phyloP scores from a whole-genome alignment of 306 rosid genomes.

The Cicer arietinum region DNA sequence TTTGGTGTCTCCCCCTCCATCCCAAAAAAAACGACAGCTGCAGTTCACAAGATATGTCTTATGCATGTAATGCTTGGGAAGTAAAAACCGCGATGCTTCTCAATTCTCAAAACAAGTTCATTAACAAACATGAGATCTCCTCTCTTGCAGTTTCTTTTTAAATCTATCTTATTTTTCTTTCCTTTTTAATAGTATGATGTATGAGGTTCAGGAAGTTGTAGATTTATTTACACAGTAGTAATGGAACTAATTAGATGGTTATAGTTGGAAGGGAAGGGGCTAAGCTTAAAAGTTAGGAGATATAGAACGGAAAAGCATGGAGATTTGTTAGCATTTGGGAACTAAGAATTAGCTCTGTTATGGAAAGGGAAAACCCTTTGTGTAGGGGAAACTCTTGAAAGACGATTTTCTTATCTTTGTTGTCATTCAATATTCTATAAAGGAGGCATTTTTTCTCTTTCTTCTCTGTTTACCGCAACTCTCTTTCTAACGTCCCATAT shows the following conservation, averaged over 20 bases:
- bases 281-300: conserved; percentile 9
- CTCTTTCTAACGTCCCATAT: background rate
- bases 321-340: conserved; percentile 5
- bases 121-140: conserved; percentile 32
- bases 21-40: background rate
- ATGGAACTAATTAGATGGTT: background rate
- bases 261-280: background rate
- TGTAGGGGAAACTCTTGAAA: background rate
- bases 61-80: background rate
- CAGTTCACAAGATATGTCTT: background rate
- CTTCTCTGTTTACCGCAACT: background rate
- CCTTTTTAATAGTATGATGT: conserved; percentile 12
- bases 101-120: background rate
- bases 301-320: conserved; percentile 4
- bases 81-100: conserved; percentile 14
- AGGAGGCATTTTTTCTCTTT: background rate
- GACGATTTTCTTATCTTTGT: conserved; percentile 27
- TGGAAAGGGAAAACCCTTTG: background rate
- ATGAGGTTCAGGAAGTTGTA: conserved; percentile 3
- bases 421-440: conserved; percentile 3
- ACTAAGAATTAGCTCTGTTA: conserved; percentile 6
- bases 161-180: background rate
- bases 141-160: conserved; percentile 21
- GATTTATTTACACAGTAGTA: background rate
- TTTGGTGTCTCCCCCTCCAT: background rate